Evolutionary conservation across 495 filamentous ascomycete species (phyloP), one percentile per base, ranked within the genome.

Genomic region (Talaromyces thailandensis): DNA sequence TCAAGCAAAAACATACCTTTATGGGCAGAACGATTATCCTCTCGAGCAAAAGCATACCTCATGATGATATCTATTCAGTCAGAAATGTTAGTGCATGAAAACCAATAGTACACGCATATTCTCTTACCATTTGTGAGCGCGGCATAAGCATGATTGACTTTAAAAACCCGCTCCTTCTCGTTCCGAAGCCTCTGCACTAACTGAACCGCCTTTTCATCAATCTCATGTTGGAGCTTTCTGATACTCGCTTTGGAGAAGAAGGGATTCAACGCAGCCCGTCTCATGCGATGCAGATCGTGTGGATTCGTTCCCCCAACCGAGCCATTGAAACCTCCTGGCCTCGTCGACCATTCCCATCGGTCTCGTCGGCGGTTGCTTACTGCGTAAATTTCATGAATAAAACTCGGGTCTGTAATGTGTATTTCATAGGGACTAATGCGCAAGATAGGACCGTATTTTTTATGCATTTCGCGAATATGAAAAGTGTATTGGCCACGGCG

Each of bases 361-460:
- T 40, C 35, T 16, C 31, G 57, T 6, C 57, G 37, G 12, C n/a
- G 26, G 2, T 59, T 50, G 7, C 26, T 21, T 3, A 26, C 32
- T 2, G 24, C 37, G 25, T 29, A 61, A 35, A 50, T 29, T 25
- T 73, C 72, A 16, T 75, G 67, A 56, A 73, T 75, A 29, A 70
- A 76, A 11, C 56, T 57, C 0, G 71, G 64, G 26, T 77, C 76
- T 25, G 70, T 72, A 56, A 76, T 68, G 59, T 79, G 77, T 2
- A 86, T 59, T 63, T 85, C 81, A 11, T 71, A 45, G 0, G 84
- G 83, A 29, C 69, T 78, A 32, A 85, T 73, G 6, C 83, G 76
- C 14, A 84, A 65, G 51, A 48, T 48, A 0, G 43, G 43, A 0
- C 73, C 77, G 53, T 79, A 78, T 64, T 65, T 60, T 29, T 67